These are phyloP conservation scores for Starmera pachycereana DNA, from an alignment of 805 yeast genomes.

Conservation along the genomic window DNA sequence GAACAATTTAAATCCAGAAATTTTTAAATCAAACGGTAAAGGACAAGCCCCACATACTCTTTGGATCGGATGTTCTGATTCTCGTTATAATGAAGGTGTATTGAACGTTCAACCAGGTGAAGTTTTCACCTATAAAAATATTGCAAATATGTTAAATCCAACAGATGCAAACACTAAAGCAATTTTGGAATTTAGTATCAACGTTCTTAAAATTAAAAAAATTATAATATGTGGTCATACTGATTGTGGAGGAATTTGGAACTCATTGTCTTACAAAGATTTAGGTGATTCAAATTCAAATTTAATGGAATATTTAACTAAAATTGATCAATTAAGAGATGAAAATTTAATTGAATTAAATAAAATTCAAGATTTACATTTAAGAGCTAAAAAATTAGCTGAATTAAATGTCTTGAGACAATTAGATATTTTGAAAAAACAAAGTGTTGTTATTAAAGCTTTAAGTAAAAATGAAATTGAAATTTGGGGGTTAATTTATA, in stretches of 20 bases:
- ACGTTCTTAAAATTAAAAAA: conserved; percentile 69
- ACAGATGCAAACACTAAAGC: conserved; percentile 68
- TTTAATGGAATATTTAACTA: conserved; percentile 38
- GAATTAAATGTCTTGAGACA: conserved; percentile 72
- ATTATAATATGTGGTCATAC: conserved; percentile 89
- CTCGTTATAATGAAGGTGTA: conserved; percentile 75
- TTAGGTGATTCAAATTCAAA: conserved; percentile 45
- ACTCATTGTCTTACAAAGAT: conserved; percentile 54
- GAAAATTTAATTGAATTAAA: conserved; percentile 42
- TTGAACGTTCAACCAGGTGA: conserved; percentile 83
- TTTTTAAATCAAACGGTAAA: conserved; percentile 39
- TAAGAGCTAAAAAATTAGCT: conserved; percentile 50
- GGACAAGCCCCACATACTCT: conserved; percentile 92
- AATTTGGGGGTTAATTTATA: conserved; percentile 77
- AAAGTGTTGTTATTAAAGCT: conserved; percentile 53
- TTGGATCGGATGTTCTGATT: conserved; percentile 93
- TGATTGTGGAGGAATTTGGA: conserved; percentile 90
- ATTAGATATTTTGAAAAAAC: conserved; percentile 49
- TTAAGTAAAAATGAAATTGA: conserved; percentile 51
- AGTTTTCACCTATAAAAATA: conserved; percentile 78
- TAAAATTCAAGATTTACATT: conserved; percentile 37
- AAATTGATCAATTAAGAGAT: conserved; percentile 58
- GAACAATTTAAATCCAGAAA: conserved; percentile 15
- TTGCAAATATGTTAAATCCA: conserved; percentile 64
- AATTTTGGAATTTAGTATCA: conserved; percentile 81